Evolutionary conservation across 2,329 filamentous ascomycete genomes (phyloP), one percentile per base, ranked within the genome.

Genomic region (Bipolaris gigantea): DNA sequence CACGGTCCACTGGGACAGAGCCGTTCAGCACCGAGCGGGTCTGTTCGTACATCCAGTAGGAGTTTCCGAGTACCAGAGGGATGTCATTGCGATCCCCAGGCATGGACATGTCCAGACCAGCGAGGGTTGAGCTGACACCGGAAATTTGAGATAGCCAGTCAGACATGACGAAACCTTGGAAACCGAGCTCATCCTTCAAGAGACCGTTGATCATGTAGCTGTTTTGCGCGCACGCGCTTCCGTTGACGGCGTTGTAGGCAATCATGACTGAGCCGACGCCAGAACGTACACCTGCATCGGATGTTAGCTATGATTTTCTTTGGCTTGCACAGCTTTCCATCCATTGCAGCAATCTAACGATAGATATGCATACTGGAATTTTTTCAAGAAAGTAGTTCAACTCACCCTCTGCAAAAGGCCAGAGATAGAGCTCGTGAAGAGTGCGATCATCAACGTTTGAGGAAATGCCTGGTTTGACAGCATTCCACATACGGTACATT

Each of bases 61-160:
- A 72, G 32, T 93, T 83, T 19, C 71, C 72, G 5, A 71, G 53
- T 4, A 55, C 52, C 11, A 74, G 58, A 8, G 72, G 72, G 25
- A 74, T 52, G 1, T 76, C 79, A 5, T 91, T 56, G 10, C 61
- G 90, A 59, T 92, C 90, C 15, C 87, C 87, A 11, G 87, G 87
- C 86, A 89, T 89, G 10, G 84, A 83, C 83, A 94, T 87, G 64
- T 97, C 92, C 5, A 97, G 80, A 0, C 93, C 93, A 15, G 91
- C 88, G 7, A 96, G 77, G 6, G 91, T 88, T 55, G 85, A 89
- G 13, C 83, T 83, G 0, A 96, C 90, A 5, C 92, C 92, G 8
- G 88, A 88, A 57, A 90, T 85, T 69, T 96, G 91, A 0, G 89
- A 89, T 2, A 94, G 79, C 92, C 92, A 96, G 71, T 96, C 92